Percentiles rank a stretch among this genome's conserved stretches.
These are phyloP conservation scores for Cyclotella baltica DNA, from an alignment of 108 stramenopile species.

Conservation along the genomic window DNA sequence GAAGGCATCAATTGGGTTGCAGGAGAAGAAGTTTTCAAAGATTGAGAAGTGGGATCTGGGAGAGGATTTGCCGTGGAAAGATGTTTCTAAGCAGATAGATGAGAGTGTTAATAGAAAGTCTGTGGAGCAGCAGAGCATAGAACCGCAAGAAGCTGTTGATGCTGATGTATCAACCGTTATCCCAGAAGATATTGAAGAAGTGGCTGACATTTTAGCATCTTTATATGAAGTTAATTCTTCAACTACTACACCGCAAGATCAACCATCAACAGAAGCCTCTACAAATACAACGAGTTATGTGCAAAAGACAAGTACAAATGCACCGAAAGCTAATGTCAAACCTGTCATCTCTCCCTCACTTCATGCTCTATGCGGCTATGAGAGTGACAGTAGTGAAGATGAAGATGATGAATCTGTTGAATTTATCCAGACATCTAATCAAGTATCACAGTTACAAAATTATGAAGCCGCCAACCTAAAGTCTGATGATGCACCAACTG, in stretches of 20 bases:
- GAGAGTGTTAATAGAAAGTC: not conserved
- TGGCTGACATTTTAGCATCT: conserved; percentile 44
- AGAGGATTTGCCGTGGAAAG: conserved; percentile 55
- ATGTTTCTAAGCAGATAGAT: conserved; percentile 24
- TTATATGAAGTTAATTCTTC: conserved; percentile 10
- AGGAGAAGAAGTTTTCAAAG: conserved; percentile 17
- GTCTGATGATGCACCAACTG: not conserved
- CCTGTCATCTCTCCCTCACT: not conserved
- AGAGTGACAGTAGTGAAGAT: conserved; percentile 12
- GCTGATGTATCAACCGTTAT: not conserved
- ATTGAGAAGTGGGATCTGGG: conserved; percentile 48
- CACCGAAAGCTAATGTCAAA: not conserved
- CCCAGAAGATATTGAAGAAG: conserved; percentile 31
- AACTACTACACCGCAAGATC: not conserved
- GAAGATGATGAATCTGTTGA: not conserved
- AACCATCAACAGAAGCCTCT: not conserved
- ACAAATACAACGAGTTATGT: not conserved
- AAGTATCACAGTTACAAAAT: too few relatives aligned
- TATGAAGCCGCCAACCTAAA: too few relatives aligned
- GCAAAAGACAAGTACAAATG: not conserved
- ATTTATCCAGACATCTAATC: too few relatives aligned
- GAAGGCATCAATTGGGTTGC: conserved; percentile 20
- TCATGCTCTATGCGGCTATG: not conserved
- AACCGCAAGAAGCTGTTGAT: not conserved
- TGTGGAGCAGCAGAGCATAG: conserved; percentile 7